Conservation (phyloP, 805 yeast genomes). For the Torulaspora quercuum region DNA sequence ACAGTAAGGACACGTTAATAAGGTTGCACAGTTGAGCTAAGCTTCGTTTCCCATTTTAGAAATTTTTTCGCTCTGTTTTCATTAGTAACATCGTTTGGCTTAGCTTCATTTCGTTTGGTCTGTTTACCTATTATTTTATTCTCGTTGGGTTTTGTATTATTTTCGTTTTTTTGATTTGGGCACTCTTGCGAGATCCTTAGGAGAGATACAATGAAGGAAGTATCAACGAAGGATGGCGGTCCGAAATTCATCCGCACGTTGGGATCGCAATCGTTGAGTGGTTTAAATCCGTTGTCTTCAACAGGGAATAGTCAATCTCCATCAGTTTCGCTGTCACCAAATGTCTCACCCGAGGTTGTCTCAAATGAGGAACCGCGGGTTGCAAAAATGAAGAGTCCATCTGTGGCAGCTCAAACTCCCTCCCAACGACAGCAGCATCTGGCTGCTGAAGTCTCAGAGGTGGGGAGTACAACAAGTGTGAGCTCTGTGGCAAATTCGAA, state of each 20-base stretch:
- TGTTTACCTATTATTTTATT: conserved; percentile 1
- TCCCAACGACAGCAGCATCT: conserved; percentile 1
- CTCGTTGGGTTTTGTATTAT: not conserved
- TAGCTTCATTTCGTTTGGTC: too few species aligned
- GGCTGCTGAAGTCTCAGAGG: conserved; percentile 4
- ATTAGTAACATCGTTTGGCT: too few species aligned
- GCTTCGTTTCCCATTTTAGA: too few species aligned
- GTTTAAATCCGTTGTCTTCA: conserved; percentile 14
- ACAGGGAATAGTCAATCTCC: conserved; percentile 14
- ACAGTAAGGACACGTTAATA: too few species aligned
- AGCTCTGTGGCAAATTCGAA: conserved; percentile 25
- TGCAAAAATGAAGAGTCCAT: conserved; percentile 7
- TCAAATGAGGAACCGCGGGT: conserved; percentile 1
- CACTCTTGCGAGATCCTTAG: too few species aligned
- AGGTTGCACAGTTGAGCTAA: too few species aligned
- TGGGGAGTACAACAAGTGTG: conserved; percentile 9
- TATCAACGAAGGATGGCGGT: conserved; percentile 2
- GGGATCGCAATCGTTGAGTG: conserved; percentile 24
- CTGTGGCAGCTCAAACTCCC: conserved; percentile 4
- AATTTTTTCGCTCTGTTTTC: too few species aligned
- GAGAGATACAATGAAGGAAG: conserved; percentile 8
- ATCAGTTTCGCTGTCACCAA: conserved; percentile 15
- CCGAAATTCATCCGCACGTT: conserved; percentile 20
- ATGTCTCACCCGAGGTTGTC: conserved; percentile 1
- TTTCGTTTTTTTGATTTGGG: too few species aligned